phyloP scores from a whole-genome alignment of 2,329 filamentous ascomycete genomes.

The Penicillium hesseltinei region DNA sequence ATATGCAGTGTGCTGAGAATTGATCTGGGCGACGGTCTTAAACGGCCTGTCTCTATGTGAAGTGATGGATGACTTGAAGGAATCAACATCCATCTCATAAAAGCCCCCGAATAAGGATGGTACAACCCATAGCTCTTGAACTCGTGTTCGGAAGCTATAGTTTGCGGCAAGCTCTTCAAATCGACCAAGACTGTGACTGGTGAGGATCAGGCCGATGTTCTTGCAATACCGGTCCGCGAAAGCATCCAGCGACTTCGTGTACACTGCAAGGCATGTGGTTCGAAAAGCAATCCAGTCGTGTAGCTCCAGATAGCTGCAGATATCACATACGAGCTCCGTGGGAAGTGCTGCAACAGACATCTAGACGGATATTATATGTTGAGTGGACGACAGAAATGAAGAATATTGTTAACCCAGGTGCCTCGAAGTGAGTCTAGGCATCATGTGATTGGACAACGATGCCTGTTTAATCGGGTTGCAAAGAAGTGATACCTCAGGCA shows the following conservation, averaged over 20 bases:
- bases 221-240: not conserved
- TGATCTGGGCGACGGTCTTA: not conserved
- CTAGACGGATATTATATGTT: not conserved
- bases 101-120: not conserved
- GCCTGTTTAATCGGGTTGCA: not conserved
- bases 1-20: not conserved
- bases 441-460: not conserved
- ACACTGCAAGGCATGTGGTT: not conserved
- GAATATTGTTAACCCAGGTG: not conserved
- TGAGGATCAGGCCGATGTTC: not conserved
- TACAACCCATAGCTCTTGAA: slow-evolving; percentile 1
- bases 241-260: not conserved
- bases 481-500: not conserved
- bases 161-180: not conserved
- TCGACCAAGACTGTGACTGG: not conserved
- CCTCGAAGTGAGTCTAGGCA: not conserved
- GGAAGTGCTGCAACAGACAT: not conserved
- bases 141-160: not conserved
- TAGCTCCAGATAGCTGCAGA: not conserved
- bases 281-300: not conserved
- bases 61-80: not conserved
- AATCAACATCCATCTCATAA: not conserved
- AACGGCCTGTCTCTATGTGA: not conserved
- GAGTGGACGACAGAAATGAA: not conserved
- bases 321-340: not conserved